Evolutionary conservation across 164 flowering plant species (phyloP).

Genomic region (Stephania cephalantha): DNA sequence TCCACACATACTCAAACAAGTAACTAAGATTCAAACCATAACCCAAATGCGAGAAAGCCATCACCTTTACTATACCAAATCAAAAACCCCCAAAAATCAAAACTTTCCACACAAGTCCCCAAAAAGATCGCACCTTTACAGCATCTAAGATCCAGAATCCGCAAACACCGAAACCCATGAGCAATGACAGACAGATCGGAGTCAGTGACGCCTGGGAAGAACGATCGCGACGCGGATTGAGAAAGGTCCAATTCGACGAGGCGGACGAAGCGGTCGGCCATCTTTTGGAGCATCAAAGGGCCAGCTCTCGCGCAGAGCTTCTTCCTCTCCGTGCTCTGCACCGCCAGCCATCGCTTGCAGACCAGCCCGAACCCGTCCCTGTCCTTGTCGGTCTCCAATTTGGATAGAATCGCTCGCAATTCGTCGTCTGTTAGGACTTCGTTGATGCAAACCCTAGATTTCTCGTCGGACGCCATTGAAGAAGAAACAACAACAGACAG

Average conservation of each 20-base stretch:
- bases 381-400: slow-evolving; percentile 54
- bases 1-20: background rate
- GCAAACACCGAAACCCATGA: slow-evolving; percentile 46
- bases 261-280: slow-evolving; percentile 66
- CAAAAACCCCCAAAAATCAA: slow-evolving; percentile 1
- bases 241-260: slow-evolving; percentile 66
- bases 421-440: slow-evolving; percentile 74
- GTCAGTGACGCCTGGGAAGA: slow-evolving; percentile 83
- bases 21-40: background rate
- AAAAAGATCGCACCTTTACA: slow-evolving; percentile 53
- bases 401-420: slow-evolving; percentile 55
- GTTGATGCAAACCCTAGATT: slow-evolving; percentile 47
- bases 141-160: slow-evolving; percentile 46
- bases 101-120: background rate
- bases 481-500: background rate
- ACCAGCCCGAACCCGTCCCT: slow-evolving; percentile 76
- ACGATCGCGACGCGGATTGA: slow-evolving; percentile 76
- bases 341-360: slow-evolving; percentile 78
- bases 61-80: no score
- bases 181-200: slow-evolving; percentile 80
- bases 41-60: no score
- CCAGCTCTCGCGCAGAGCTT: slow-evolving; percentile 88
- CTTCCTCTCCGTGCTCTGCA: slow-evolving; percentile 85
- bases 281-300: slow-evolving; percentile 62
- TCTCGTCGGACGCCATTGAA: slow-evolving; percentile 12